Evolutionary conservation across 1,284 basidiomycete species (phyloP), one percentile per base, ranked within the genome.

Genomic region (Cryptococcus neoformans): DNA sequence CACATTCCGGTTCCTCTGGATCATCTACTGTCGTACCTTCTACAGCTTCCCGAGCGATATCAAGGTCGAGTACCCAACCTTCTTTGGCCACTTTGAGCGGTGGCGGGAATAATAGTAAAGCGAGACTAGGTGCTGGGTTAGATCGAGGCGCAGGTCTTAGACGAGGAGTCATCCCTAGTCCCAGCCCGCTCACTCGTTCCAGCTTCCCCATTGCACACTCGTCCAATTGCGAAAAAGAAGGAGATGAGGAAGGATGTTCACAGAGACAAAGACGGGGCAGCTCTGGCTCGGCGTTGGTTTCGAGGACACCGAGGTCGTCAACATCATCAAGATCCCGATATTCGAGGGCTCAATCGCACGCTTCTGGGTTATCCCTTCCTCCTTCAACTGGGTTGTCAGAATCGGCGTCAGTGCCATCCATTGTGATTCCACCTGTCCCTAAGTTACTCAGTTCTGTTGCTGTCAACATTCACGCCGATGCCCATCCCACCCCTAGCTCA

Each of bases 291-390:
- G 21, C 47, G 9, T 37, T 45, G 9, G 34, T 16, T 3, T 50
- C 55, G 4, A 36, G 53, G 38, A 49, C 59, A 21, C 59, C 63
- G 6, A 65, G 66, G 35, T 65, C 66, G 7, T 10, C 42, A n/a
- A 21, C 42, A 44, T n/a, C 42, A 9, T 44, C 28, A 28, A 28
- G 28, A 28, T 28, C 12, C n/a, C 14, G 34, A 6, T 34, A 72
- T 55, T 68, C 70, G 17, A 62, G 72, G 17, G 68, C 71, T 1
- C 69, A 69, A 47, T 68, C 68, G 0, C 64, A 70, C 42, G 49
- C 69, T 0, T 65, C 68, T 10, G 54, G 51, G 34, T 51, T 64
- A 28, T 28, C 28, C 4, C 28, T 28, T 28, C 28, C 28, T 10
- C 39, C 52, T 12, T 55, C 59, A 8, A 51, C 57, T 7, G 49